Evolutionary conservation across 2,329 filamentous ascomycete species (phyloP), one percentile per base, ranked within the genome.

Genomic region (Alternaria sp.): DNA sequence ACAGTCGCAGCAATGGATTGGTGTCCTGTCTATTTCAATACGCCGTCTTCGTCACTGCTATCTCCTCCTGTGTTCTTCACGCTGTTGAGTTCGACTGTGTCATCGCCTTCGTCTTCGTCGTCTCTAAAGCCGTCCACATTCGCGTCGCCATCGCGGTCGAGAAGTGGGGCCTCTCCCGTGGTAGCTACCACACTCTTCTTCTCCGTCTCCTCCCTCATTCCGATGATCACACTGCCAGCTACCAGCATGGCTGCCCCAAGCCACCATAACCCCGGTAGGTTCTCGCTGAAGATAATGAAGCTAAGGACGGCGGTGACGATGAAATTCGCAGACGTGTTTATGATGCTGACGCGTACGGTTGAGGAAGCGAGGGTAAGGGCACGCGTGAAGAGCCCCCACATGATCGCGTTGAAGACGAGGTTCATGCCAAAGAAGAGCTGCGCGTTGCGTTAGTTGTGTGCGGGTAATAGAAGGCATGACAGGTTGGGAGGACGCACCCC

Each of bases 321-420:
- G 78, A 95, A 95, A 81, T 95, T 95, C 60, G 90, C 86, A 13
- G 90, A 92, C 3, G 92, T 94, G 79, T 95, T 95, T 78, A 95
- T 88, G 76, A 95, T 90, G 69, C 88, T 90, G 52, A 94, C 92
- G 74, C 93, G 91, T 0, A 92, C 92, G 9, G 92, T 93, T 2
- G 91, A 93, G 61, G 87, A 86, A 13, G 91, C 91, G 17, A 87
- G 86, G 0, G 91, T 88, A n/a, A 95, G 86, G 56, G 92, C 92
- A 54, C 88, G 87, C 7, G 92, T 95, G 82, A 94, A 95, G 51
- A 95, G 86, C 0, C 90, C 89, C 92, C 92, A 95, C 92, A 95
- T 95, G 80, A 93, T 83, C 56, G 87, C 90, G 74, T 93, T 93
- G 80, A 93, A 93, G 55, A 86, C 78, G 47, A 93, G 84, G 73